Conservation (phyloP, 2,329 filamentous ascomycete genomes). For the Dothistroma septosporum region DNA sequence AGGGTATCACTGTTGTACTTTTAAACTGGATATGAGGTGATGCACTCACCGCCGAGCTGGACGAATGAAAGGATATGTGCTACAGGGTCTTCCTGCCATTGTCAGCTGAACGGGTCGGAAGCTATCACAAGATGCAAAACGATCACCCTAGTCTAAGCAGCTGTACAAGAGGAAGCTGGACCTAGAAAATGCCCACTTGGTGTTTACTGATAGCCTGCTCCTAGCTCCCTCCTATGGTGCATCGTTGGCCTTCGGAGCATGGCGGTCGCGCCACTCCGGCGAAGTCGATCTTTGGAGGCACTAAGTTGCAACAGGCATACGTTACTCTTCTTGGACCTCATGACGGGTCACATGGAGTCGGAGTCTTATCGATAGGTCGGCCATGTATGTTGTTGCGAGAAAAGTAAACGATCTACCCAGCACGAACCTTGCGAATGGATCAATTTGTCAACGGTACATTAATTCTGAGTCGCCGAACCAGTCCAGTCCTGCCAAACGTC, state of each 20-base stretch:
- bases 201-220: no score
- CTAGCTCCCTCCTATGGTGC: no score
- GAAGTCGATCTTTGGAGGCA: not conserved
- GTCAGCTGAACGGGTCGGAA: not conserved
- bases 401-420: not conserved
- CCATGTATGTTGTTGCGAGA: not conserved
- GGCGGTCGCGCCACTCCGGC: not conserved
- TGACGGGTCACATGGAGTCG: not conserved
- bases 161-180: not conserved
- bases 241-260: not conserved
- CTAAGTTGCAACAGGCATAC: not conserved
- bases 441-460: no score
- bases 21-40: not conserved
- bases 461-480: no score
- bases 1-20: not conserved
- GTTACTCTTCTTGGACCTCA: not conserved
- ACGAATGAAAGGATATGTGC: not conserved
- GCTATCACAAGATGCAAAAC: not conserved
- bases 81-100: not conserved
- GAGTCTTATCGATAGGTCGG: no score
- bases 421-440: no score
- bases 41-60: not conserved
- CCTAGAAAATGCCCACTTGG: no score
- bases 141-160: not conserved
- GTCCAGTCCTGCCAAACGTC: no score